These are phyloP conservation scores for Lactifluus hygrophoroides DNA, from an alignment of 768 basidiomycete species.

Conservation along the genomic window DNA sequence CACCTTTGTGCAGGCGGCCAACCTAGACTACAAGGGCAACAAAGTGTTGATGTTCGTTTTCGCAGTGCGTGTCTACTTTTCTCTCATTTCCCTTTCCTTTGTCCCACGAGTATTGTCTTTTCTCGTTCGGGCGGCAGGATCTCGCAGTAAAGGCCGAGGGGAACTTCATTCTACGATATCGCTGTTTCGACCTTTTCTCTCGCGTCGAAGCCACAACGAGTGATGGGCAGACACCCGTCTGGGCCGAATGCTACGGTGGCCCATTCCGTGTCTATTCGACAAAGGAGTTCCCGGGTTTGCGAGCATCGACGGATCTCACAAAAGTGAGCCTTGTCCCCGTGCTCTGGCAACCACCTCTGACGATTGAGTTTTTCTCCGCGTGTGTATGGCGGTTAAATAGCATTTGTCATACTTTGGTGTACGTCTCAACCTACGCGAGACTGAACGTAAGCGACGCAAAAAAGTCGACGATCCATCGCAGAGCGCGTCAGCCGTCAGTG, in stretches of 20 bases:
- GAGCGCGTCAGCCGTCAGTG: background rate
- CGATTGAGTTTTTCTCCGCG: background rate
- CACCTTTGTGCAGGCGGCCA: conserved; percentile 46
- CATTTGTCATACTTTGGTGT: conserved; percentile 50
- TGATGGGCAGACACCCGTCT: conserved; percentile 35
- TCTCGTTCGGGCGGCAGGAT: conserved; percentile 36
- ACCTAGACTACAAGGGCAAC: conserved; percentile 49
- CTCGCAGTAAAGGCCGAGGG: conserved; percentile 65
- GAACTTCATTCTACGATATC: conserved; percentile 56
- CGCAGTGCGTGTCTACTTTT: conserved; percentile 35
- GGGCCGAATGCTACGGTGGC: conserved; percentile 59
- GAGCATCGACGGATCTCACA: conserved; percentile 57
- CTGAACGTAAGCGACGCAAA: conserved; percentile 44
- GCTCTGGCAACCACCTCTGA: background rate
- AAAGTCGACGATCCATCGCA: conserved; percentile 25
- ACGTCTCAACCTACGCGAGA: conserved; percentile 50
- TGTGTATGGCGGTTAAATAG: conserved; percentile 22
- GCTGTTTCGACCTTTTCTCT: conserved; percentile 54
- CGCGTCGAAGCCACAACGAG: conserved; percentile 26
- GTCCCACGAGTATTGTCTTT: background rate
- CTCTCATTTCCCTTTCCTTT: background rate
- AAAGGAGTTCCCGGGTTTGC: conserved; percentile 62
- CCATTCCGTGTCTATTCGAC: conserved; percentile 60
- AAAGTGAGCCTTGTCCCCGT: conserved; percentile 35
- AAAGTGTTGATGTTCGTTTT: conserved; percentile 57